Evolutionary conservation across 495 filamentous ascomycete genomes (phyloP).

Genomic region (Aspergillus carlsbadensis): DNA sequence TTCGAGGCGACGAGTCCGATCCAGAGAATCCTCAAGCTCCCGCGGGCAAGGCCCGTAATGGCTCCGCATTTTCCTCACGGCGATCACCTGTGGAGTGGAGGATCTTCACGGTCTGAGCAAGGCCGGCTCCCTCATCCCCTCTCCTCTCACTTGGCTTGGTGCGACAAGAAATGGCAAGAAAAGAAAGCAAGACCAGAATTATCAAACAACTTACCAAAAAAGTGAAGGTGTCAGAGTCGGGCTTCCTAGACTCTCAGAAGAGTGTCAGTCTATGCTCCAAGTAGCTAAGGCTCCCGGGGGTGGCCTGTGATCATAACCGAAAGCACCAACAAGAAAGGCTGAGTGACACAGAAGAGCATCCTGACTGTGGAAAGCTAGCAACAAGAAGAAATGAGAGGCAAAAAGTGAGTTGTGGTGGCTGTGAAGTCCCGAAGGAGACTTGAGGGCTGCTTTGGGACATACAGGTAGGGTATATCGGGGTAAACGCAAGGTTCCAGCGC

Average conservation of each 20-base stretch:
- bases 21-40: not conserved
- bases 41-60: not conserved
- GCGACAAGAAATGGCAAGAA: not conserved
- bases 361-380: not conserved
- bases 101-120: not conserved
- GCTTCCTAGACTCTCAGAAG: not conserved
- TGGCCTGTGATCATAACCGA: not conserved
- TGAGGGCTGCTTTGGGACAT: not conserved
- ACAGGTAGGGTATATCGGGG: not conserved
- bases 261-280: not conserved
- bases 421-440: not conserved
- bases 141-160: constrained; percentile 3
- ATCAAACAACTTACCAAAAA: not conserved
- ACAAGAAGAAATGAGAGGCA: not conserved
- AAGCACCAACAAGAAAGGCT: not conserved
- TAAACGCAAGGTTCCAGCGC: not conserved
- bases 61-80: not conserved
- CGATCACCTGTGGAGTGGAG: not conserved
- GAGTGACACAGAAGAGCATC: not conserved
- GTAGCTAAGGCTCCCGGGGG: not conserved
- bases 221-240: not conserved
- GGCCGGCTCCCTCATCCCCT: not conserved
- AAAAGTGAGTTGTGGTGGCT: not conserved
- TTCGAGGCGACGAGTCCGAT: no score
- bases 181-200: not conserved